A percentile compares a stretch with the other conserved stretches of the same genome.
These are phyloP conservation scores for Metarhizium album DNA, from an alignment of 2,329 filamentous ascomycete genomes.

Conservation along the genomic window DNA sequence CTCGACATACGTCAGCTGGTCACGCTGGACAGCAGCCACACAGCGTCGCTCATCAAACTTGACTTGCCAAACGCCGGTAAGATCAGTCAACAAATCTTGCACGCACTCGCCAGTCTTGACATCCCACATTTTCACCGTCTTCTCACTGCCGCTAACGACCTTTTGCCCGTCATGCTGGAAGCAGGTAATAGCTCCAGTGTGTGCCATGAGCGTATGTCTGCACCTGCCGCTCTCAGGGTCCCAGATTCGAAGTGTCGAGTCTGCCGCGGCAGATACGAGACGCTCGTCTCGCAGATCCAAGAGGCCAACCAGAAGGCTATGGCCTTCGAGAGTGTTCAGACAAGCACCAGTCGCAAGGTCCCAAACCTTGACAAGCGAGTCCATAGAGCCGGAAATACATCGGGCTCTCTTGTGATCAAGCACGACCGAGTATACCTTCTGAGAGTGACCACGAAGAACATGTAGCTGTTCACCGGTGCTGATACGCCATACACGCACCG, in stretches of 20 bases:
- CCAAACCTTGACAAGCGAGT: conserved; percentile 97
- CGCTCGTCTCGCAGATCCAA: conserved; percentile 82
- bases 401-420: conserved; percentile 83
- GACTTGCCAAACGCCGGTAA: conserved; percentile 98
- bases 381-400: conserved; percentile 97
- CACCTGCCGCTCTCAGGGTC: conserved; percentile 88
- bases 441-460: conserved; percentile 71
- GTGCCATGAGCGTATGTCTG: conserved; percentile 79
- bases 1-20: conserved; percentile 90
- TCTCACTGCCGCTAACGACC: conserved; percentile 90
- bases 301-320: conserved; percentile 82
- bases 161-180: conserved; percentile 97
- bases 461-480: conserved; percentile 86
- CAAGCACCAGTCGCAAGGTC: conserved; percentile 77
- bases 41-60: conserved; percentile 93
- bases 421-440: conserved; percentile 97
- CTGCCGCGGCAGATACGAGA: conserved; percentile 87
- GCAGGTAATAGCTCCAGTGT: conserved; percentile 95
- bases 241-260: conserved; percentile 93
- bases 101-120: conserved; percentile 85
- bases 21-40: conserved; percentile 90
- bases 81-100: conserved; percentile 81
- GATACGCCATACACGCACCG: conserved; percentile 93
- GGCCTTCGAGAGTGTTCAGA: conserved; percentile 83
- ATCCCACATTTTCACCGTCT: conserved; percentile 98